Conservation (phyloP, 306 rosid genomes). For the Sphenostylis stenocarpa region DNA sequence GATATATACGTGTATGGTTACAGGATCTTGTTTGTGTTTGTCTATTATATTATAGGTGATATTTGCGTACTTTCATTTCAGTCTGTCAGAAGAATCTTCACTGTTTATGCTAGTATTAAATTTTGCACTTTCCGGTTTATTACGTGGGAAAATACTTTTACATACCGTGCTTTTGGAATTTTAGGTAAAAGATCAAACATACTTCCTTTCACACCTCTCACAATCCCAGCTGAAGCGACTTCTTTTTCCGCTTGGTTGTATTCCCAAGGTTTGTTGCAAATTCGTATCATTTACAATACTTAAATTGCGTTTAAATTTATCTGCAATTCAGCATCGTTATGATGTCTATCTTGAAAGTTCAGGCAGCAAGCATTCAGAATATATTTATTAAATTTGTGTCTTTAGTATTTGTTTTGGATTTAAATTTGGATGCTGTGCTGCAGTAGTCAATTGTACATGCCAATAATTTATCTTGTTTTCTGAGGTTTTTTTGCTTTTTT, state of each 20-base stretch:
- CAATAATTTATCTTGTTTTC: background rate
- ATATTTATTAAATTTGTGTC: background rate
- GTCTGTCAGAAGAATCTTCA: constrained; percentile 15
- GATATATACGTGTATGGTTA: constrained; percentile 4
- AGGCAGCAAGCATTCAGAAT: background rate
- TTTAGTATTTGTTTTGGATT: constrained; percentile 1
- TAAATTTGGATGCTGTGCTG: constrained; percentile 4
- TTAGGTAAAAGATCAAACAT: constrained; percentile 96
- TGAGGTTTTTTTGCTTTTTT: background rate
- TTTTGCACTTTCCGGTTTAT: constrained; percentile 9
- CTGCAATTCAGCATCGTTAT: constrained; percentile 3
- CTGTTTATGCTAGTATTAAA: background rate
- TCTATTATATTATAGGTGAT: constrained; percentile 20
- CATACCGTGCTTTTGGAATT: constrained; percentile 35
- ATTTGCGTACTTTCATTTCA: background rate
- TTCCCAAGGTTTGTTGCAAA: constrained; percentile 74
- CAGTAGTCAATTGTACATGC: constrained; percentile 3
- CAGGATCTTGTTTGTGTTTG: constrained; percentile 14
- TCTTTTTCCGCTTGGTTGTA: constrained; percentile 81
- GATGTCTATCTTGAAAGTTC: background rate
- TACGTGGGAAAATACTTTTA: background rate
- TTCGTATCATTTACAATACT: constrained; percentile 14
- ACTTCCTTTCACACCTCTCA: constrained; percentile 88
- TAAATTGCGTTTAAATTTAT: background rate
- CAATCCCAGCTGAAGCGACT: constrained; percentile 81